Percentiles rank a stretch among this genome's conserved stretches.
Conservation (phyloP, 129 eudicot genomes). For the Helianthus tuberosus region DNA sequence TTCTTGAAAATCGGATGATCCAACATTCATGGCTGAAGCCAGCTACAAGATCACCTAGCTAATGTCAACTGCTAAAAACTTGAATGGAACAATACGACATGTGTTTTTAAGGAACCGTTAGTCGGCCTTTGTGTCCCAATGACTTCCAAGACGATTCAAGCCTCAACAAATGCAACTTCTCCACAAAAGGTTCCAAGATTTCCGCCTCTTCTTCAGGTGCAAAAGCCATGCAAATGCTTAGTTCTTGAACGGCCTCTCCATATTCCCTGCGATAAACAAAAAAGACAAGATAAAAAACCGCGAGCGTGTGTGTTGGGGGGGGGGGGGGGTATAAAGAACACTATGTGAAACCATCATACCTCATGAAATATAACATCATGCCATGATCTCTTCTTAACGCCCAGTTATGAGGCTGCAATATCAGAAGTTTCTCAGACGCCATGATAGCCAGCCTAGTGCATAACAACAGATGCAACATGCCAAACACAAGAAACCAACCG, state of each 20-base stretch:
- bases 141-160: slow-evolving; percentile 81
- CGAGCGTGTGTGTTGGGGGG: background rate
- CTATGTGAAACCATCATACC: slow-evolving; percentile 36
- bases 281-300: background rate
- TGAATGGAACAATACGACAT: slow-evolving; percentile 6
- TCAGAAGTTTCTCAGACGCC: slow-evolving; percentile 90
- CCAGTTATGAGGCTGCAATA: slow-evolving; percentile 96
- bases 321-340: background rate
- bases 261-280: slow-evolving; percentile 57
- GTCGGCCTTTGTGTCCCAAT: slow-evolving; percentile 40
- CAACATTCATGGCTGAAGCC: slow-evolving; percentile 12
- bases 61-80: slow-evolving; percentile 10
- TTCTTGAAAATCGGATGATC: background rate
- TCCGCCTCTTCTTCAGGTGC: slow-evolving; percentile 96
- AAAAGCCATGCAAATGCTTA: slow-evolving; percentile 98
- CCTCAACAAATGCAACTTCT: slow-evolving; percentile 81
- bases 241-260: slow-evolving; percentile 85
- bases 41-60: slow-evolving; percentile 15
- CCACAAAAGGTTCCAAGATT: slow-evolving; percentile 86
- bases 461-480: slow-evolving; percentile 29
- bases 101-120: slow-evolving; percentile 48
- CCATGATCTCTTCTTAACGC: slow-evolving; percentile 92
- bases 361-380: slow-evolving; percentile 89
- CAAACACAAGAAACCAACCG: slow-evolving; percentile 21
- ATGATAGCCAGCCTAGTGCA: slow-evolving; percentile 80